Evolutionary conservation across 2,329 filamentous ascomycete genomes (phyloP), one percentile per base, ranked within the genome.

Genomic region (Exophiala sideris): DNA sequence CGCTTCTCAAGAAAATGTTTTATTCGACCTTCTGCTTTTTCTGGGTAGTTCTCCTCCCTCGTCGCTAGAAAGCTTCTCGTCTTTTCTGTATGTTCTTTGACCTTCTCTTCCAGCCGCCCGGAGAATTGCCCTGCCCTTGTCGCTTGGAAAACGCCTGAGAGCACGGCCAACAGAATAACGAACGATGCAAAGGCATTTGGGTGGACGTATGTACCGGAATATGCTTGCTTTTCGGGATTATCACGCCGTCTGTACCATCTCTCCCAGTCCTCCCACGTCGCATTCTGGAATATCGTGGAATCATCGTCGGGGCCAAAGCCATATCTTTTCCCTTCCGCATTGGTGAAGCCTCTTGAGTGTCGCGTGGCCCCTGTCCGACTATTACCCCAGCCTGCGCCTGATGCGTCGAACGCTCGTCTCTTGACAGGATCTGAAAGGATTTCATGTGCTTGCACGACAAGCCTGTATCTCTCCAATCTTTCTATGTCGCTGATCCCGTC

Each of bases 231-330:
- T 9, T 50, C 12, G 1, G 57, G 65, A 66, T 62, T 77, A 74
- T 45, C 77, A 70, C 66, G 76, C 70, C 69, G 77, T 70, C 83
- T 76, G 63, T 88, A 81, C 85, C 87, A 95, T 41, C 79, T 79
- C 73, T 96, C 89, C 91, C 91, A 96, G 69, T 99, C 94, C 69
- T 99, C 94, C 94, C 94, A 99, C 0, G 94, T 97, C 1, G 90
- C 94, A 69, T 97, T 97, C 63, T 76, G 70, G 65, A 76, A 81
- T 45, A 85, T 81, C 68, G 67, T 77, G 52, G 65, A 74, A 64
- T 66, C 74, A 61, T 57, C 73, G 62, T 61, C 67, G 58, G 61
- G 66, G 48, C 72, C 71, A 65, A 59, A 66, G 45, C 59, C 65
- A 59, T 64, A 70, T 62, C 48, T 63, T 52, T 63, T 62, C 16